phyloP scores from a whole-genome alignment of 495 filamentous ascomycete genomes.

The Acidomyces sp. region DNA sequence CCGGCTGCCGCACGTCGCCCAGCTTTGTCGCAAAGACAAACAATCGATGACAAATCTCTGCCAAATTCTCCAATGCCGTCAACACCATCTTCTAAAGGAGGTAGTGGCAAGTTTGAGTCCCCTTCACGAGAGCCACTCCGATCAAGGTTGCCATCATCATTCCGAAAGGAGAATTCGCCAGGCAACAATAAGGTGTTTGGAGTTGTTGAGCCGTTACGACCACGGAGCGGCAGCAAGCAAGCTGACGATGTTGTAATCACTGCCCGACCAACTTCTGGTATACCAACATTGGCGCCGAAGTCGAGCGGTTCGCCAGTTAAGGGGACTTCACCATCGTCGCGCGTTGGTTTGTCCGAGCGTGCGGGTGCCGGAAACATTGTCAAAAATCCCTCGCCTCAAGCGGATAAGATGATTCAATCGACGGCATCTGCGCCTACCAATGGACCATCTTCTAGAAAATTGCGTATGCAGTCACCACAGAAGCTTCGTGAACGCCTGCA shows the following conservation, averaged over 20 bases:
- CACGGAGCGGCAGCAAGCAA: constrained; percentile 27
- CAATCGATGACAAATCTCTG: constrained; percentile 19
- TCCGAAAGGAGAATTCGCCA: constrained; percentile 29
- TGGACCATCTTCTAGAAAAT: constrained; percentile 39
- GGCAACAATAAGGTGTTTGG: constrained; percentile 11
- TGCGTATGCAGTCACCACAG: constrained; percentile 80
- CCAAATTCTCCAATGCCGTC: constrained; percentile 18
- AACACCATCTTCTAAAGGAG: constrained; percentile 19
- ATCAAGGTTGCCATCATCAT: constrained; percentile 15
- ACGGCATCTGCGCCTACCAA: neutral
- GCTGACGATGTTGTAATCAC: constrained; percentile 32
- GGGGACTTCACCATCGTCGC: constrained; percentile 1
- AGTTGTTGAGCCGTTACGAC: constrained; percentile 9
- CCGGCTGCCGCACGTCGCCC: constrained; percentile 10
- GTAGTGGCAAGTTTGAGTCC: constrained; percentile 20
- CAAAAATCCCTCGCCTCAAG: constrained; percentile 17
- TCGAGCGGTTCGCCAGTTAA: constrained; percentile 3
- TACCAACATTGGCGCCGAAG: constrained; percentile 34
- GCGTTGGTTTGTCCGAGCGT: constrained; percentile 40
- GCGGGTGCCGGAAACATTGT: constrained; percentile 31
- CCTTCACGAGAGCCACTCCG: constrained; percentile 14
- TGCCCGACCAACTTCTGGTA: constrained; percentile 28
- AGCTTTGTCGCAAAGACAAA: constrained; percentile 1
- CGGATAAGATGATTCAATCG: constrained; percentile 6
- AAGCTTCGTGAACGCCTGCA: constrained; percentile 85